These are phyloP conservation scores for Aureobasidium sp. DNA, from an alignment of 2,329 filamentous ascomycete genomes.

Conservation along the genomic window DNA sequence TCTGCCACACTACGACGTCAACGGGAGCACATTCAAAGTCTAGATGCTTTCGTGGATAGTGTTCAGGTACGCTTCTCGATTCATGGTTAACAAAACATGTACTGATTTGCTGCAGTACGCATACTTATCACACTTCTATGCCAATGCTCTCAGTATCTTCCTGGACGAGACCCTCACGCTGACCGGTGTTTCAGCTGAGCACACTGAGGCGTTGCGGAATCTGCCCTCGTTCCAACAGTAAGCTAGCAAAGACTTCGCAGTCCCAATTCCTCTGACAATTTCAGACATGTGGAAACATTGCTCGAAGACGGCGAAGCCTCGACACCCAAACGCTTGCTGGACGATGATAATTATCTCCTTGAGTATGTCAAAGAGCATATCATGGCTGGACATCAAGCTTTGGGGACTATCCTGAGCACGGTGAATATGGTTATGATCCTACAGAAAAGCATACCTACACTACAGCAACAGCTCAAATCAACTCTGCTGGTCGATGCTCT, in stretches of 20 bases:
- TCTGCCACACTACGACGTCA: conserved; percentile 62
- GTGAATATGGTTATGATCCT: conserved; percentile 30
- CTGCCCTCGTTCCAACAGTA: conserved; percentile 55
- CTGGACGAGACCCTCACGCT: conserved; percentile 34
- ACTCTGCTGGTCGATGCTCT: conserved; percentile 56
- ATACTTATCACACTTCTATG: conserved; percentile 82
- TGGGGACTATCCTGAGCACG: conserved; percentile 34
- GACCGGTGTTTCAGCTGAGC: conserved; percentile 48
- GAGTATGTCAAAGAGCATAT: conserved; percentile 33
- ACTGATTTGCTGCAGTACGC: conserved; percentile 52
- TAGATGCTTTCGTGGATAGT: conserved; percentile 63
- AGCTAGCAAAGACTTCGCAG: background rate
- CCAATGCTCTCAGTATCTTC: conserved; percentile 65
- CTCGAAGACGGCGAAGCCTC: conserved; percentile 27
- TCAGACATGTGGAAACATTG: conserved; percentile 29
- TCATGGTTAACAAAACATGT: background rate
- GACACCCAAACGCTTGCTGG: conserved; percentile 49
- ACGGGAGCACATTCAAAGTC: conserved; percentile 67
- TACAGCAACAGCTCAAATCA: conserved; percentile 32
- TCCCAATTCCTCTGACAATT: background rate
- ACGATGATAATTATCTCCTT: conserved; percentile 53
- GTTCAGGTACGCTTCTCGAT: conserved; percentile 49
- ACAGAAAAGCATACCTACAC: conserved; percentile 33
- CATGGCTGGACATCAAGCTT: conserved; percentile 22
- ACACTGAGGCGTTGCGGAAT: conserved; percentile 60